A percentile compares a stretch with the other conserved stretches of the same genome.
Conservation (phyloP, 2,329 filamentous ascomycete genomes). For the Hypoxylon sp. region DNA sequence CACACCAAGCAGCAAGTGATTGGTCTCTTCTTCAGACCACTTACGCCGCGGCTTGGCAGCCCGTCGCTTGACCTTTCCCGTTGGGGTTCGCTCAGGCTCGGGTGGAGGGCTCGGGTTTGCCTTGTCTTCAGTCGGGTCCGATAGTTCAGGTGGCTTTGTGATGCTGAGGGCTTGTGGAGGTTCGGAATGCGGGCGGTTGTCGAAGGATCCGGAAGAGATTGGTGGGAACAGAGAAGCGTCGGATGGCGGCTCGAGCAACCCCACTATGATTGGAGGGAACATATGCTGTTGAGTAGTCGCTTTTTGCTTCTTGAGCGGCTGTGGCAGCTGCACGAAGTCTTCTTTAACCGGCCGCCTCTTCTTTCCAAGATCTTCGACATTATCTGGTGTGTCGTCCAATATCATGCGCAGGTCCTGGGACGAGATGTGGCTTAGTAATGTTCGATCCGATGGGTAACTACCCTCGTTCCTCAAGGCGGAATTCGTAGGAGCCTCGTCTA, state of each 20-base stretch:
- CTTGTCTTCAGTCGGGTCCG: conserved; percentile 48
- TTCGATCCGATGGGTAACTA: conserved; percentile 48
- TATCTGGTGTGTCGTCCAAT: conserved; percentile 61
- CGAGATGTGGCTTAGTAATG: conserved; percentile 54
- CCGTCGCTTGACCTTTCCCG: conserved; percentile 65
- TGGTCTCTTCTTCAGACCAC: conserved; percentile 77
- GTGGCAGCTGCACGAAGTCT: conserved; percentile 74
- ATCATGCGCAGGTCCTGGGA: conserved; percentile 63
- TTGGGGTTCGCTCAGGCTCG: conserved; percentile 52
- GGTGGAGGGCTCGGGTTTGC: conserved; percentile 49
- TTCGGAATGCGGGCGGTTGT: conserved; percentile 61
- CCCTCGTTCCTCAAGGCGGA: conserved; percentile 48
- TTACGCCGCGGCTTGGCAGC: conserved; percentile 72
- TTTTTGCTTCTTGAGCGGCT: conserved; percentile 76
- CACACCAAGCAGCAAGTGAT: conserved; percentile 72
- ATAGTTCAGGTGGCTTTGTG: conserved; percentile 51
- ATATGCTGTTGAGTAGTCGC: conserved; percentile 66
- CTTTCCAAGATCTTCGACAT: conserved; percentile 61
- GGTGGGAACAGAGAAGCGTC: conserved; percentile 74
- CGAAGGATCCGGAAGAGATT: conserved; percentile 71
- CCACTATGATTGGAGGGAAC: conserved; percentile 76
- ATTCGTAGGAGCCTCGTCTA: conserved; percentile 48
- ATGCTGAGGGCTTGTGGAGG: conserved; percentile 61
- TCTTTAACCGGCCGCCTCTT: conserved; percentile 74
- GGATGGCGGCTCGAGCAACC: conserved; percentile 73